A percentile compares a stretch with the other conserved stretches of the same genome.
Evolutionary conservation across 106 monocot species (phyloP).

Genomic region (Acorus gramineus): DNA sequence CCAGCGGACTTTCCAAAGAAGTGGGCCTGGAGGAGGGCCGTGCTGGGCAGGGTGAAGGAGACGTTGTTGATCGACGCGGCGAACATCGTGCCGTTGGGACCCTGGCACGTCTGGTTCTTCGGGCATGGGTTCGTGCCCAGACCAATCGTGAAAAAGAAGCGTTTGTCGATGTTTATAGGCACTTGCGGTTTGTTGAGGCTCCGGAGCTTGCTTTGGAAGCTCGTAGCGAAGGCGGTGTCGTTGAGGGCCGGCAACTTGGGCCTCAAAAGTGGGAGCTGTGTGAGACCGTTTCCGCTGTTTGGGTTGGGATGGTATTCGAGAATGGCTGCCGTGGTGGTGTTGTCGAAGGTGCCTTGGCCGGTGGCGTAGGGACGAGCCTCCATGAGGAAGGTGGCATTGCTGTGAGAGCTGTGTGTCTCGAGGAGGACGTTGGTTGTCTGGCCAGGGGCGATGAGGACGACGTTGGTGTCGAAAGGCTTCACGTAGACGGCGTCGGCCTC

Average conservation of each 20-base stretch:
- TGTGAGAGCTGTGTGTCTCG: too few relatives aligned
- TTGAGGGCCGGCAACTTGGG: constrained; percentile 10
- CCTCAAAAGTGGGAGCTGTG: constrained; percentile 4
- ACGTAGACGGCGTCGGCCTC: constrained; percentile 30
- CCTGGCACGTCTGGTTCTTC: constrained; percentile 15
- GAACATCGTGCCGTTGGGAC: constrained; percentile 10
- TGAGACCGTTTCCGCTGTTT: not conserved
- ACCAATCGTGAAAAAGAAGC: constrained; percentile 11
- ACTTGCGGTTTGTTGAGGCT: constrained; percentile 9
- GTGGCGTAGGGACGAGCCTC: constrained; percentile 9
- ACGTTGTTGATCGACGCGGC: constrained; percentile 9
- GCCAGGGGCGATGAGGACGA: constrained; percentile 1
- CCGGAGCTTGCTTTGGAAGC: constrained; percentile 5
- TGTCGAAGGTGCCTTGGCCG: constrained; percentile 13
- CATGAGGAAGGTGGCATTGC: constrained; percentile 12
- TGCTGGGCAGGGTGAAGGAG: constrained; percentile 10
- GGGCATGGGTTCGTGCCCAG: constrained; percentile 11
- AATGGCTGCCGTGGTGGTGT: constrained; percentile 12
- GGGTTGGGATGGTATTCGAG: constrained; percentile 9
- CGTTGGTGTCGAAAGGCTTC: constrained; percentile 21
- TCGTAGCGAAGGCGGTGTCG: constrained; percentile 6
- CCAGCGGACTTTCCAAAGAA: constrained; percentile 13
- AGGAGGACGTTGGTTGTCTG: constrained; percentile 1
- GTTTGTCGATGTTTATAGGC: constrained; percentile 2
- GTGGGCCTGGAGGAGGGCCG: constrained; percentile 14